phyloP scores from a whole-genome alignment of 495 filamentous ascomycete genomes.

The Xylaria palmicola region DNA sequence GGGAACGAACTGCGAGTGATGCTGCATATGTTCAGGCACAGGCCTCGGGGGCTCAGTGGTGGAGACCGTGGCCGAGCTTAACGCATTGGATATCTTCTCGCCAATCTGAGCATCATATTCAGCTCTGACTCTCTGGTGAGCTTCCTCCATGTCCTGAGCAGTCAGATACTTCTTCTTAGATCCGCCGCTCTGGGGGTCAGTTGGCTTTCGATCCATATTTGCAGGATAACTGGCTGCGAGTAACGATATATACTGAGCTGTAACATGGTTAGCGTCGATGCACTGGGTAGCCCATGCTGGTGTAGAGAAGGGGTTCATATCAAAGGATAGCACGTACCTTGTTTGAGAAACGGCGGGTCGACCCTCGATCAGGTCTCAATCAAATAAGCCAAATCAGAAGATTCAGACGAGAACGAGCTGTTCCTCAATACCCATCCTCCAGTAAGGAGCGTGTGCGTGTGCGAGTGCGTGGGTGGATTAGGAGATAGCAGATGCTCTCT shows the following conservation, averaged over 20 bases:
- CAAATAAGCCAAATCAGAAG: background rate
- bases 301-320: background rate
- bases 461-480: background rate
- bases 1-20: background rate
- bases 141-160: background rate
- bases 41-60: background rate
- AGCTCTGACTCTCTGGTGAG: background rate
- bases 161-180: too few species aligned
- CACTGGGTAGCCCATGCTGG: too few species aligned
- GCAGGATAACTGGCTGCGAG: background rate
- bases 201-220: background rate
- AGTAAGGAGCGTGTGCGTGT: background rate
- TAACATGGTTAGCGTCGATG: background rate
- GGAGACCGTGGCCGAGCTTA: background rate
- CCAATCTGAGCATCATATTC: too few species aligned
- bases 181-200: background rate
- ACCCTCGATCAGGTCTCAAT: background rate
- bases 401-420: background rate
- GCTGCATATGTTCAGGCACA: background rate
- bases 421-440: background rate
- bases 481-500: too few species aligned
- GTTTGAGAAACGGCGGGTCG: background rate
- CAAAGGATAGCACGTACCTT: background rate
- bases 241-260: background rate
- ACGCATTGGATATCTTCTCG: too few species aligned